A percentile compares a stretch with the other conserved stretches of the same genome.
Conservation (phyloP, 1,284 basidiomycete genomes). For the Fistulinella staudtii region DNA sequence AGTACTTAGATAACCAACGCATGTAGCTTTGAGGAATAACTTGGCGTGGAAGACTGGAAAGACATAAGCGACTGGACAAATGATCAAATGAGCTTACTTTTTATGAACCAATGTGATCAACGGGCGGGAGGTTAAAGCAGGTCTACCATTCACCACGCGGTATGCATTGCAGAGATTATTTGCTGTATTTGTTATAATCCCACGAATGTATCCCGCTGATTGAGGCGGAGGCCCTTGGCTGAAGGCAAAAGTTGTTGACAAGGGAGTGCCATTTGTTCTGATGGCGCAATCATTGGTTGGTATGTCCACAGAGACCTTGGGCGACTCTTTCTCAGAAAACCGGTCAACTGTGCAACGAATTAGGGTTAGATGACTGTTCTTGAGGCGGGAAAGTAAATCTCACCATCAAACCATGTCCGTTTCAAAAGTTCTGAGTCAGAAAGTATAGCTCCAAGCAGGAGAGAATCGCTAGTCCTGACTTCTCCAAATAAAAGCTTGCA, state of each 20-base stretch:
- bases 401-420: constrained; percentile 56
- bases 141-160: no score
- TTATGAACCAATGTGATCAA: no score
- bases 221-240: no score
- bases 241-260: no score
- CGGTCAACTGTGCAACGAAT: not conserved
- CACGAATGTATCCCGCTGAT: no score
- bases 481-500: constrained; percentile 70
- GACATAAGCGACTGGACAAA: not conserved
- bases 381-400: not conserved
- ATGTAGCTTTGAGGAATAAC: not conserved
- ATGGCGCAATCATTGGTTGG: no score
- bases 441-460: constrained; percentile 87
- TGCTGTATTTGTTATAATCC: no score
- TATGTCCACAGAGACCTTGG: no score
- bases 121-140: no score
- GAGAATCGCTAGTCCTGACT: constrained; percentile 71
- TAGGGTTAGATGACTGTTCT: not conserved
- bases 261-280: no score
- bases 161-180: no score
- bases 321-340: not conserved
- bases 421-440: constrained; percentile 78
- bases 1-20: not conserved
- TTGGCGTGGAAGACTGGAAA: not conserved
- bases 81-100: not conserved